phyloP scores from a whole-genome alignment of 2,329 filamentous ascomycete species.

The Colletotrichum tropicale region DNA sequence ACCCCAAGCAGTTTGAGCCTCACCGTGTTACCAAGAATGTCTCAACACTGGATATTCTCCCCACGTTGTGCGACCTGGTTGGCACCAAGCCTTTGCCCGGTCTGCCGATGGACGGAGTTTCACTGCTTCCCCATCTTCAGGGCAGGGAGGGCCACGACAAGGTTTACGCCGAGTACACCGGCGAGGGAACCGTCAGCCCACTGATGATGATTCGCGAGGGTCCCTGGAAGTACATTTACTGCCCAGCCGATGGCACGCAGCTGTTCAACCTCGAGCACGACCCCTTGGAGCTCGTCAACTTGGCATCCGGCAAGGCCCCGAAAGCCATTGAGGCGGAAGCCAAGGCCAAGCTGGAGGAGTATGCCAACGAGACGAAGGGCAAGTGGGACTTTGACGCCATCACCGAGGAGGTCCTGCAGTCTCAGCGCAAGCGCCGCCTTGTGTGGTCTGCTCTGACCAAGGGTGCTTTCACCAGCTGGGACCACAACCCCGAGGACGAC shows the following conservation, averaged over 20 bases:
- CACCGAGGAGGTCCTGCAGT: constrained; percentile 73
- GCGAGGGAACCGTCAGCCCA: constrained; percentile 86
- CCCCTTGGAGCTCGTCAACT: constrained; percentile 77
- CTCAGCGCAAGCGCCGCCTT: constrained; percentile 79
- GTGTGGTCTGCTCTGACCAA: constrained; percentile 81
- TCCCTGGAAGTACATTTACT: constrained; percentile 89
- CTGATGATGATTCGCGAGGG: constrained; percentile 94
- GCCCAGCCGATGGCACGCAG: constrained; percentile 82
- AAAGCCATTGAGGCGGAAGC: constrained; percentile 48
- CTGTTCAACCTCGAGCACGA: constrained; percentile 81
- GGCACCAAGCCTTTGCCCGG: constrained; percentile 71
- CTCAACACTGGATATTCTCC: constrained; percentile 88
- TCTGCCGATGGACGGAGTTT: constrained; percentile 86
- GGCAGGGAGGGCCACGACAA: constrained; percentile 75
- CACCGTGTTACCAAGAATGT: constrained; percentile 84
- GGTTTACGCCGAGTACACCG: constrained; percentile 94
- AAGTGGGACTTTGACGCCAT: constrained; percentile 86
- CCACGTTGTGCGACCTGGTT: constrained; percentile 84
- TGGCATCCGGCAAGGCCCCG: constrained; percentile 52
- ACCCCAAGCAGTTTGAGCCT: constrained; percentile 76
- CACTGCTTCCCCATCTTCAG: constrained; percentile 78
- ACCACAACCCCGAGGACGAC: constrained; percentile 78
- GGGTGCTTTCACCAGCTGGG: constrained; percentile 82
- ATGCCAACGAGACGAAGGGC: constrained; percentile 72
- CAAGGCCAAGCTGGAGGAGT: constrained; percentile 62